Percentiles rank a stretch among this genome's conserved stretches.
phyloP scores from a whole-genome alignment of 345 rosid genomes.

The Boechera stricta region DNA sequence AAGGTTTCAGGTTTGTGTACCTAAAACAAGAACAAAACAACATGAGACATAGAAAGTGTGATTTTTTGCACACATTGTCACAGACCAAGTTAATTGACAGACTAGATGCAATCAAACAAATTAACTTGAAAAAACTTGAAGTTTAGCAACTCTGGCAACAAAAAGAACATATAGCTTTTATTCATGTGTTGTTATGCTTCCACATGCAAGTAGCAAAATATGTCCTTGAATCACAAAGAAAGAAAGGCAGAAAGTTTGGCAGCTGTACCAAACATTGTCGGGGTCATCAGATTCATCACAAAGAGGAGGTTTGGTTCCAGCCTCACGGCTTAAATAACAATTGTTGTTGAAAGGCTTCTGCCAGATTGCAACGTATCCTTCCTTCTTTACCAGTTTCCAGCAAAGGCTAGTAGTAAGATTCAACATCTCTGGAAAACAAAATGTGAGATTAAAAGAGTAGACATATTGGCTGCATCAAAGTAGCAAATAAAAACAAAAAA shows the following conservation, averaged over 20 bases:
- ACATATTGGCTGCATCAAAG: slow-evolving; percentile 15
- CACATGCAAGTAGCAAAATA: slow-evolving; percentile 28
- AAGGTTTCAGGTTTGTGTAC: slow-evolving; percentile 84
- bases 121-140: background rate
- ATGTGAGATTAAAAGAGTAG: slow-evolving; percentile 17
- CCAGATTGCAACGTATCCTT: slow-evolving; percentile 96
- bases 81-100: slow-evolving; percentile 7
- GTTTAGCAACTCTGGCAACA: slow-evolving; percentile 20
- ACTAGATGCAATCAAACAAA: slow-evolving; percentile 13
- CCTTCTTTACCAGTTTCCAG: slow-evolving; percentile 95
- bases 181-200: slow-evolving; percentile 14
- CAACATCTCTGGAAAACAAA: slow-evolving; percentile 80
- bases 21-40: slow-evolving; percentile 48
- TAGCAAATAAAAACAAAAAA: slow-evolving; percentile 1
- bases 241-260: slow-evolving; percentile 10
- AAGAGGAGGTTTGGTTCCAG: slow-evolving; percentile 71
- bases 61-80: slow-evolving; percentile 14
- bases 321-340: slow-evolving; percentile 81
- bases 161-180: slow-evolving; percentile 12
- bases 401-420: slow-evolving; percentile 87
- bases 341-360: slow-evolving; percentile 77
- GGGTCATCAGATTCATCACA: slow-evolving; percentile 89
- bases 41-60: slow-evolving; percentile 12
- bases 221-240: slow-evolving; percentile 27
- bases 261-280: slow-evolving; percentile 81